Evolutionary conservation across 2,329 filamentous ascomycete genomes (phyloP).

Genomic region (Aspergillus eucalypticola): DNA sequence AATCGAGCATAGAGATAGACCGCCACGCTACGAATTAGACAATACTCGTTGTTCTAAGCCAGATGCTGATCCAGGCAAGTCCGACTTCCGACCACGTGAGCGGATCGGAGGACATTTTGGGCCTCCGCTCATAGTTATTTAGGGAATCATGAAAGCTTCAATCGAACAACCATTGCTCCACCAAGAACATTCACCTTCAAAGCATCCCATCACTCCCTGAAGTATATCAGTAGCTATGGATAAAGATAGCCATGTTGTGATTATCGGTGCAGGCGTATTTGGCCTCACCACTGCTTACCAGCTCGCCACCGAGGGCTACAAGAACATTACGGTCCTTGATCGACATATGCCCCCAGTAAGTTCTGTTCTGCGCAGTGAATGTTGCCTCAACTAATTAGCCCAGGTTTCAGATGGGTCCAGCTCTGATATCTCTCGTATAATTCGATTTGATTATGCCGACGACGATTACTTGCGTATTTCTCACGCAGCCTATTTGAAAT

Average conservation of each 20-base stretch:
- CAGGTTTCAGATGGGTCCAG: slow-evolving; percentile 34
- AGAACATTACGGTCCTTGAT: slow-evolving; percentile 17
- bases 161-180: neutral
- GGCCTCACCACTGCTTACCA: slow-evolving; percentile 14
- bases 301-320: slow-evolving; percentile 9
- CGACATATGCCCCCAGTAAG: slow-evolving; percentile 18
- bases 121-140: neutral
- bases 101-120: neutral
- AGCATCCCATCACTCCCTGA: neutral
- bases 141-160: neutral
- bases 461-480: slow-evolving; percentile 29
- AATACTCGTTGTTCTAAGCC: too few species aligned
- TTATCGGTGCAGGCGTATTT: slow-evolving; percentile 14
- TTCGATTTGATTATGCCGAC: slow-evolving; percentile 37
- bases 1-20: too few species aligned
- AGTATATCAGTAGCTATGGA: neutral
- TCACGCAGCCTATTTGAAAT: slow-evolving; percentile 26
- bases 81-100: neutral
- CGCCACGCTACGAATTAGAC: too few species aligned
- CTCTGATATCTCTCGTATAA: slow-evolving; percentile 35
- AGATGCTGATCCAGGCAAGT: too few species aligned
- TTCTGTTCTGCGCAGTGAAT: neutral
- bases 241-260: slow-evolving; percentile 2
- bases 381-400: neutral
- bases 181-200: neutral